Conservation (phyloP, 1,284 basidiomycete genomes). For the Leccinum pallidistipes region DNA sequence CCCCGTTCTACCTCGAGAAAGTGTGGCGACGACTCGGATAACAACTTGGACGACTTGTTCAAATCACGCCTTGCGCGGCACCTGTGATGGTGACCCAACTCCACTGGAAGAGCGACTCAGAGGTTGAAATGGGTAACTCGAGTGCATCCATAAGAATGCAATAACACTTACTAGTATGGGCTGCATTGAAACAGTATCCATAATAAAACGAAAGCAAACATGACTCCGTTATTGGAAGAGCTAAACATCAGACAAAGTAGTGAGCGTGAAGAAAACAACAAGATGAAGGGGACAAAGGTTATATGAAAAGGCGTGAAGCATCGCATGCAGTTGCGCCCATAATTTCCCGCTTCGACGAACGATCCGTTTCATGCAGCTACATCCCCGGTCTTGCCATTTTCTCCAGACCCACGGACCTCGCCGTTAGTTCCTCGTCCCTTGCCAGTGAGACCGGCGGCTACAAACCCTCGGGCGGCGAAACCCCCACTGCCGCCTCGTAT, state of each 20-base stretch:
- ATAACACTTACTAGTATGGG: background rate
- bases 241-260: conserved; percentile 14
- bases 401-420: conserved; percentile 31
- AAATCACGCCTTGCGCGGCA: no score
- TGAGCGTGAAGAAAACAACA: conserved; percentile 15
- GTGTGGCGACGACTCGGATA: no score
- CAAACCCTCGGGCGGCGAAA: conserved; percentile 62
- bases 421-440: conserved; percentile 36
- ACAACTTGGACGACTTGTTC: no score
- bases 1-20: no score
- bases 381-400: conserved; percentile 30
- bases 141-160: conserved; percentile 17
- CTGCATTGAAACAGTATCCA: conserved; percentile 1
- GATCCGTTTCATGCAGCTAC: conserved; percentile 24
- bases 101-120: background rate
- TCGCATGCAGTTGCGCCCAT: conserved; percentile 19
- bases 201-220: conserved; percentile 26
- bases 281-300: conserved; percentile 13
- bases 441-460: conserved; percentile 64
- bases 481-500: conserved; percentile 45
- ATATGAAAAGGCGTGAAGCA: conserved; percentile 22
- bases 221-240: conserved; percentile 23
- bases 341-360: conserved; percentile 19
- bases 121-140: background rate
- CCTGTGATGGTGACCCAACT: no score